Conservation (phyloP, 2,329 filamentous ascomycete species). For the Colletotrichum cordylinicola region DNA sequence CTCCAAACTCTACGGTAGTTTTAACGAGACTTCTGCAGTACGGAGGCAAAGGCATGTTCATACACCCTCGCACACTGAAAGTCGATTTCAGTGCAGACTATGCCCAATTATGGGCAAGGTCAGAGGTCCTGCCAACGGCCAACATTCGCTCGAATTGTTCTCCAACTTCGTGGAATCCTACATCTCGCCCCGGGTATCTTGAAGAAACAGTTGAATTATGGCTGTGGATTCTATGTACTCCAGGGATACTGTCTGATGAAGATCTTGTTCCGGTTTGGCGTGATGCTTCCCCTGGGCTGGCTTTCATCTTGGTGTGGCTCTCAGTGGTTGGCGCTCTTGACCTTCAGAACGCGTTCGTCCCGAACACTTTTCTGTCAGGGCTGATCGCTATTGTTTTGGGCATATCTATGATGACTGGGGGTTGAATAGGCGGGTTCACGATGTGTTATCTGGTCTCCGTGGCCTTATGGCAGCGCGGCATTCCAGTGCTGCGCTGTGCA, state of each 20-base stretch:
- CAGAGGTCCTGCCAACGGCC: no score
- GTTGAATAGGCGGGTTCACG: no score
- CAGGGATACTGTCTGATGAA: not conserved
- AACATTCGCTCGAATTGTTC: no score
- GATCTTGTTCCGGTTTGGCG: not conserved
- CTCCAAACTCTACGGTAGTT: not conserved
- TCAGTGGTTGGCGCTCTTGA: not conserved
- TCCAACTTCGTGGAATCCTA: no score
- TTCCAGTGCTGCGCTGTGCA: no score
- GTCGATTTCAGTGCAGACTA: no score
- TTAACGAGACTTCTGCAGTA: not conserved
- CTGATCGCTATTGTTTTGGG: not conserved
- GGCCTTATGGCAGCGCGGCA: no score
- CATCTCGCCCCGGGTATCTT: not conserved
- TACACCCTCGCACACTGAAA: no score
- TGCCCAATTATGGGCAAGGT: no score
- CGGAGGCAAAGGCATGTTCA: not conserved
- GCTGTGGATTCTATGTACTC: not conserved
- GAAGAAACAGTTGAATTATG: not conserved
- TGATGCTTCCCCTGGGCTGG: not conserved
- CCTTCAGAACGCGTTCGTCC: not conserved
- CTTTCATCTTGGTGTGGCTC: not conserved
- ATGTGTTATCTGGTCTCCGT: no score
- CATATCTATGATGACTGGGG: no score
- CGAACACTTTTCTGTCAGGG: not conserved